Evolutionary conservation across 2,329 filamentous ascomycete genomes (phyloP), one percentile per base, ranked within the genome.

Genomic region (Hymenoscyphus occultus): DNA sequence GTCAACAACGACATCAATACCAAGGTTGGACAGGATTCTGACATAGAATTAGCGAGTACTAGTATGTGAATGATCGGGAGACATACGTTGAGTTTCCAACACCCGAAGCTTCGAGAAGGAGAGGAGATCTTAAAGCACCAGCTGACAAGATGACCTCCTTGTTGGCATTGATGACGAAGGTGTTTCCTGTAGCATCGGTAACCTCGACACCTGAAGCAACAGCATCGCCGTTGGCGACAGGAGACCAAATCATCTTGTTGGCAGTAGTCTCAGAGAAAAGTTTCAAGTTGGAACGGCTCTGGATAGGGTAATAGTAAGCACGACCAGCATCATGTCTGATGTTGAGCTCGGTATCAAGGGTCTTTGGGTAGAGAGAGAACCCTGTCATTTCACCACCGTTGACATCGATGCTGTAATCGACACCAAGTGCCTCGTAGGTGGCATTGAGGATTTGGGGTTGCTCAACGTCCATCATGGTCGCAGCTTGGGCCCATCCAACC

Each of bases 261-360:
- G 67, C 69, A 12, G 35, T 39, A 4, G 69, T 69, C 40, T 67
- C 65, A 6, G 60, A 48, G 59, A 61, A 69, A 13, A 71, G 40
- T 32, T 74, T 73, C 6, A 82, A 72, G 63, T 82, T 82, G 1
- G 70, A 67, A 35, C 79, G 72, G 16, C 72, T 68, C 28, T 75
- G 73, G 3, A 80, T 68, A 0, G 77, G 77, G 64, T 77, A 78
- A 63, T 78, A 77, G 67, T 78, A 82, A 1, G 80, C 78, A 16
- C 76, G 75, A 5, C 77, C 79, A 1, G 80, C 74, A 62, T 81
- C 79, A 65, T 74, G 76, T 2, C 80, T 76, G n/a, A 76, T 58
- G 54, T 80, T 75, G 0, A 66, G 65, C 10, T 73, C 71, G 3
- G 74, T 71, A 59, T 82, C 78, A 2, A 82, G 62, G 0, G 79